A percentile compares a stretch with the other conserved stretches of the same genome.
These are phyloP conservation scores for Fusarium subtropicale DNA, from an alignment of 2,329 filamentous ascomycete genomes.

Conservation along the genomic window DNA sequence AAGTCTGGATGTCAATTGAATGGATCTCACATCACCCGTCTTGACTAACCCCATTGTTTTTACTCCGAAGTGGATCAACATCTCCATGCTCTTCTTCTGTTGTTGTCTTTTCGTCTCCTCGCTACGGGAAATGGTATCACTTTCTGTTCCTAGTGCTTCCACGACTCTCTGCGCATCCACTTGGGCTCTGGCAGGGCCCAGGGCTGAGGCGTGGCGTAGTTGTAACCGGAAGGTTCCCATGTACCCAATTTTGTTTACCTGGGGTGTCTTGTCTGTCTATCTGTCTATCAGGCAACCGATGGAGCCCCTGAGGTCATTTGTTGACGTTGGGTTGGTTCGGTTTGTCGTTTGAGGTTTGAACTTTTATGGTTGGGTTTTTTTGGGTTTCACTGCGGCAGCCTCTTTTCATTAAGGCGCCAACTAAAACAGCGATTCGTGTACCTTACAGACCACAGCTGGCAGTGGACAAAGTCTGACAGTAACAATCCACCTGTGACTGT, in stretches of 20 bases:
- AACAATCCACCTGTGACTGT: not conserved
- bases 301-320: constrained; percentile 12
- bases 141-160: constrained; percentile 43
- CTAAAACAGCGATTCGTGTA: constrained; percentile 6
- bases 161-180: constrained; percentile 42
- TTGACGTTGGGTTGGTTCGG: constrained; percentile 3
- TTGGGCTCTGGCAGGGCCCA: constrained; percentile 29
- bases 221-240: constrained; percentile 3
- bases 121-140: constrained; percentile 13
- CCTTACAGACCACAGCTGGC: constrained; percentile 13
- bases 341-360: not conserved
- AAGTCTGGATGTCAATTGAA: constrained; percentile 1
- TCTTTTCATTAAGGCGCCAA: constrained; percentile 11
- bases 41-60: constrained; percentile 16
- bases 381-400: constrained; percentile 27
- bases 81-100: constrained; percentile 30
- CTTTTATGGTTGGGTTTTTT: constrained; percentile 24
- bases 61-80: constrained; percentile 24
- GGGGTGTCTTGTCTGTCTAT: not conserved
- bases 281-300: constrained; percentile 20
- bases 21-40: constrained; percentile 20
- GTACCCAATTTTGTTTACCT: constrained; percentile 14
- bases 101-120: constrained; percentile 26
- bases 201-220: constrained; percentile 37
- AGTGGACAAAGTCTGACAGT: not conserved